These are phyloP conservation scores for Pisolithus orientalis DNA, from an alignment of 768 basidiomycete genomes.

Conservation along the genomic window DNA sequence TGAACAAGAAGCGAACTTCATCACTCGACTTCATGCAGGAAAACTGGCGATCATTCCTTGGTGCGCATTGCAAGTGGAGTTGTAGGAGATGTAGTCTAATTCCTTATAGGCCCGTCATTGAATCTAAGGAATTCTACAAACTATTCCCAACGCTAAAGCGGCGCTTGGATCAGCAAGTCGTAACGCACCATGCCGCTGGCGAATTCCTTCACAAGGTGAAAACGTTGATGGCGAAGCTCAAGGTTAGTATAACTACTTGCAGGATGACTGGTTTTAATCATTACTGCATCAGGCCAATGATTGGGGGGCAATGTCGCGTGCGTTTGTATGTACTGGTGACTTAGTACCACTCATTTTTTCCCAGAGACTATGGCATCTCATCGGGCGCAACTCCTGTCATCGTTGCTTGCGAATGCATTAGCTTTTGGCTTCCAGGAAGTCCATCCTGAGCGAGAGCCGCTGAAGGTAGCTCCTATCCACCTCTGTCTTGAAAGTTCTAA, in stretches of 20 bases:
- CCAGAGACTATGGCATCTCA: constrained; percentile 38
- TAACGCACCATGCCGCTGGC: constrained; percentile 42
- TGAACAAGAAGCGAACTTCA: constrained; percentile 52
- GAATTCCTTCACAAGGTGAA: constrained; percentile 49
- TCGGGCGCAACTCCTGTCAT: constrained; percentile 33
- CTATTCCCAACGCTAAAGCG: constrained; percentile 40
- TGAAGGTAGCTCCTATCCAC: constrained; percentile 32
- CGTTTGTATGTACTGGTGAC: constrained; percentile 7
- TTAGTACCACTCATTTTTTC: not conserved
- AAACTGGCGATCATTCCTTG: constrained; percentile 49
- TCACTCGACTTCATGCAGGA: constrained; percentile 46
- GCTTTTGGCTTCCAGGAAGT: constrained; percentile 36
- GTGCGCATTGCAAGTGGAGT: constrained; percentile 11
- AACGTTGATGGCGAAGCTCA: constrained; percentile 55
- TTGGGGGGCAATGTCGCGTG: constrained; percentile 55
- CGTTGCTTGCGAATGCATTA: constrained; percentile 39
- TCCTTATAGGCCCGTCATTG: constrained; percentile 40
- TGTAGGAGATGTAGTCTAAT: not conserved
- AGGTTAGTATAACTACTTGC: constrained; percentile 27
- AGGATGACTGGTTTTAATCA: not conserved
- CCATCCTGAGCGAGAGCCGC: constrained; percentile 35
- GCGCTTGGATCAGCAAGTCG: constrained; percentile 36
- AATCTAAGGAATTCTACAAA: constrained; percentile 47
- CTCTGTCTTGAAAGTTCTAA: not conserved
- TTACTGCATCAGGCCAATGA: constrained; percentile 39